Evolutionary conservation across 1,139 yeast species (phyloP), one percentile per base, ranked within the genome.

Genomic region (Candida mesenterica): DNA sequence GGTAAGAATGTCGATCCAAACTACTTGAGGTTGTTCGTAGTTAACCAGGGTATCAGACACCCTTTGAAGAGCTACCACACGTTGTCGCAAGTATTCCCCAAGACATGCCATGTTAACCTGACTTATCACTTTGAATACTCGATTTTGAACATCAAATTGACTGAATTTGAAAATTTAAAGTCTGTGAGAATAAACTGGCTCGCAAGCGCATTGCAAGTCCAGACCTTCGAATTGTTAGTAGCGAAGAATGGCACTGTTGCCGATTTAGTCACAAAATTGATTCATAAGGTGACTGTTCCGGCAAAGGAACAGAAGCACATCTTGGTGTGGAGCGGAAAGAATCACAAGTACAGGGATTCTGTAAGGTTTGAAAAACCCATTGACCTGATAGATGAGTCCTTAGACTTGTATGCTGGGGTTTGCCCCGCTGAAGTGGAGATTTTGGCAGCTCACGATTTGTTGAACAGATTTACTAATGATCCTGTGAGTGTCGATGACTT

Each of bases 111-210:
- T 32, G 76, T 65, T 40, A 72, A 67, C 42, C 74, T 63, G 39
- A 61, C 56, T 34, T 62, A 61, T 56, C 66, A 72, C 8, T 73
- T 82, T 48, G 86, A 80, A 47, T 92, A 85, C 55, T 96, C 90
- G 51, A 62, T 84, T 1, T 70, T 94, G 49, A 82, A 79, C 29
- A 80, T 89, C 32, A 79, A 90, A 5, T 64, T 92, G 41, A 72
- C 67, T 25, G 95, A 89, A 43, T 75, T 83, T 49, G 98, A 94
- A 57, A 79, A 75, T 45, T 76, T 88, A 78, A 77, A 78, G 42
- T 61, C 77, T 6, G 62, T 90, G 26, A 77, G 73, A 40, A 66
- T 84, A 18, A 69, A 68, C 41, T 84, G 90, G 89, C 59, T 83
- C 19, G 73, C 75, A 2, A 72, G 72, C 35, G 72, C 82, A 30